Percentiles rank a stretch among this genome's conserved stretches.
phyloP scores from a whole-genome alignment of 2,329 filamentous ascomycete species.

The Paraphoma sp. region DNA sequence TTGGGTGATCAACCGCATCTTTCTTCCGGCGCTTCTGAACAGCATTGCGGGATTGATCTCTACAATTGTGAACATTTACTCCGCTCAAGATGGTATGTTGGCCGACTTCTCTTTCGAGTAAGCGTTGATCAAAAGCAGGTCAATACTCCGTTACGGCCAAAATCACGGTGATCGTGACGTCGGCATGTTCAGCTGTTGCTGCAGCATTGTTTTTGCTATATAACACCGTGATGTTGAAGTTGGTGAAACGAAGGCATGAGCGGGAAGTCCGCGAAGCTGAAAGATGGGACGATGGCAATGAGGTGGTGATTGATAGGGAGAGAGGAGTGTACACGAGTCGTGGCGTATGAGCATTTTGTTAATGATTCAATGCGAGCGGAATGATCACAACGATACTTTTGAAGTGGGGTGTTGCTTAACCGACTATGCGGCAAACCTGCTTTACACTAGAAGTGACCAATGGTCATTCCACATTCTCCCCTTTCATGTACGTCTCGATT shows the following conservation, averaged over 20 bases:
- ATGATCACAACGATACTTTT: too few species aligned
- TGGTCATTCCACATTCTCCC: too few species aligned
- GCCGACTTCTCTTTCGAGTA: not conserved
- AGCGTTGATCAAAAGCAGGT: constrained; percentile 9
- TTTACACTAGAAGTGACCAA: not conserved
- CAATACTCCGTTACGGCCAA: constrained; percentile 49
- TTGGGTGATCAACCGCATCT: constrained; percentile 61
- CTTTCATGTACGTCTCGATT: too few species aligned
- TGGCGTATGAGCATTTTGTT: not conserved
- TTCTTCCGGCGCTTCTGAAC: constrained; percentile 54
- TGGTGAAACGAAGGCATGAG: constrained; percentile 42
- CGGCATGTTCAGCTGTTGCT: constrained; percentile 43
- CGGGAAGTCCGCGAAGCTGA: constrained; percentile 32
- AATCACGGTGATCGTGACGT: constrained; percentile 47
- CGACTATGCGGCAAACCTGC: not conserved
- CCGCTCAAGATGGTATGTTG: constrained; percentile 53
- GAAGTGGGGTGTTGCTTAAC: not conserved
- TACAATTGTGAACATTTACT: constrained; percentile 59
- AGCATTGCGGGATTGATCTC: constrained; percentile 59
- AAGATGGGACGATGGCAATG: not conserved
- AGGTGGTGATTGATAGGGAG: not conserved
- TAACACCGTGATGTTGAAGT: constrained; percentile 44
- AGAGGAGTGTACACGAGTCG: not conserved
- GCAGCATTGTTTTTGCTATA: constrained; percentile 45
- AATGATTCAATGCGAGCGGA: too few species aligned